A percentile compares a stretch with the other conserved stretches of the same genome.
Conservation (phyloP, 2,329 filamentous ascomycete species). For the Tolypocladium tundrense region DNA sequence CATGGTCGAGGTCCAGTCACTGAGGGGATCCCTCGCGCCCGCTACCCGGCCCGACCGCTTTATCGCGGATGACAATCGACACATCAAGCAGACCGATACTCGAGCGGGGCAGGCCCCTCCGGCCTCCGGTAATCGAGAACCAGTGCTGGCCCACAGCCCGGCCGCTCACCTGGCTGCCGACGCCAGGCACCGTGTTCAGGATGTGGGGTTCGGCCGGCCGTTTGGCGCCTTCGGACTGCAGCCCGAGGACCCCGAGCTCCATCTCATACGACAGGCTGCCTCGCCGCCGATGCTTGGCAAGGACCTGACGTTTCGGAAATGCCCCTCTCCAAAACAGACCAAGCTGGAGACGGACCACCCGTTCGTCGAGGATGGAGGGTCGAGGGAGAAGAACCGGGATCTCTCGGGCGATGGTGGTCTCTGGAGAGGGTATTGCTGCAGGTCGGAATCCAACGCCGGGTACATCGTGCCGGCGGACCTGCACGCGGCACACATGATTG, state of each 20-base stretch:
- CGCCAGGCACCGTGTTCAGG: neutral
- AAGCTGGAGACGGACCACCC: conserved; percentile 71
- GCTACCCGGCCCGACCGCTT: conserved; percentile 12
- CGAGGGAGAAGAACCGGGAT: conserved; percentile 41
- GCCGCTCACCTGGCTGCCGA: neutral
- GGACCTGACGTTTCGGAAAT: conserved; percentile 72
- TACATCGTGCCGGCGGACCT: conserved; percentile 31
- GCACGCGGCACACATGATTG: conserved; percentile 37
- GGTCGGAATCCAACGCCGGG: conserved; percentile 23
- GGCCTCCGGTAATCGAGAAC: no score
- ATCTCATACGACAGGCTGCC: conserved; percentile 39
- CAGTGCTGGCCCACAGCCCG: neutral
- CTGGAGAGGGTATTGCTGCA: conserved; percentile 65
- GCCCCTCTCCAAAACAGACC: conserved; percentile 72
- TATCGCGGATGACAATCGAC: conserved; percentile 8
- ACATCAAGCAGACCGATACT: neutral
- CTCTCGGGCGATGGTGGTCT: conserved; percentile 52
- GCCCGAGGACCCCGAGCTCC: conserved; percentile 28
- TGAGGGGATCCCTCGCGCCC: conserved; percentile 13
- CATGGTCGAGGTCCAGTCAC: conserved; percentile 10
- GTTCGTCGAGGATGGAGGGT: conserved; percentile 35
- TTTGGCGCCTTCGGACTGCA: conserved; percentile 29
- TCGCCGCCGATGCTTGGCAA: conserved; percentile 82
- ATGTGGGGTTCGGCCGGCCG: conserved; percentile 27
- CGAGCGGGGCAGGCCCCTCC: neutral